A percentile compares a stretch with the other conserved stretches of the same genome.
Evolutionary conservation across 2,329 filamentous ascomycete species (phyloP).

Genomic region (Colletotrichum graminicola): DNA sequence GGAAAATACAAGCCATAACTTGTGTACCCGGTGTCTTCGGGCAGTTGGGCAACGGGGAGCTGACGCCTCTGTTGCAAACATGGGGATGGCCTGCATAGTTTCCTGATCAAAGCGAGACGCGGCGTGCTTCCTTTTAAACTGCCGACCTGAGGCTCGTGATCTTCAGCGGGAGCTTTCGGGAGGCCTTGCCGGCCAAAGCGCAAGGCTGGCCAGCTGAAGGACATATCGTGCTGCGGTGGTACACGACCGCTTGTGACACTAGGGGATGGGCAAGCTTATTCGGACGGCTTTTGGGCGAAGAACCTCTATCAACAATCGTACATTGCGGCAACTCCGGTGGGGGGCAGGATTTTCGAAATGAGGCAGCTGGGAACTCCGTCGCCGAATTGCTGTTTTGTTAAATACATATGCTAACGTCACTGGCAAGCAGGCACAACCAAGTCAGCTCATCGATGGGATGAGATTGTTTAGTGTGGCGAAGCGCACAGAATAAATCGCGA

Average conservation of each 20-base stretch:
- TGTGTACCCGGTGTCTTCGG: too few species aligned
- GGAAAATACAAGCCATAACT: not conserved
- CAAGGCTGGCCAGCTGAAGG: not conserved
- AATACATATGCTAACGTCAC: not conserved
- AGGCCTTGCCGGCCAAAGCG: not conserved
- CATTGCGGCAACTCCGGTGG: not conserved
- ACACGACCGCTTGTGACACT: not conserved
- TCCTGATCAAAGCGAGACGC: not conserved
- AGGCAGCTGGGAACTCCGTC: too few species aligned
- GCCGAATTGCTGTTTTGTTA: too few species aligned
- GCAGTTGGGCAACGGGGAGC: not conserved
- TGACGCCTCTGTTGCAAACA: not conserved
- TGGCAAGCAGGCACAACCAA: too few species aligned
- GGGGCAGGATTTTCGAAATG: not conserved
- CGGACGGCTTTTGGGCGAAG: not conserved
- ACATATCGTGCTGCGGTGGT: not conserved
- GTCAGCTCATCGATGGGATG: not conserved
- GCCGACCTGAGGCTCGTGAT: not conserved
- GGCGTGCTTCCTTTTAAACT: not conserved
- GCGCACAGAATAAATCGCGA: not conserved
- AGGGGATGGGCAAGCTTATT: not conserved
- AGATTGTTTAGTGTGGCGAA: not conserved
- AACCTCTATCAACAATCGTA: not conserved
- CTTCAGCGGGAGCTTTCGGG: not conserved
- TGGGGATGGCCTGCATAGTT: not conserved